Percentiles rank a stretch among this genome's conserved stretches.
Evolutionary conservation across 164 flowering plant species (phyloP).

Genomic region (Annona squamosa): DNA sequence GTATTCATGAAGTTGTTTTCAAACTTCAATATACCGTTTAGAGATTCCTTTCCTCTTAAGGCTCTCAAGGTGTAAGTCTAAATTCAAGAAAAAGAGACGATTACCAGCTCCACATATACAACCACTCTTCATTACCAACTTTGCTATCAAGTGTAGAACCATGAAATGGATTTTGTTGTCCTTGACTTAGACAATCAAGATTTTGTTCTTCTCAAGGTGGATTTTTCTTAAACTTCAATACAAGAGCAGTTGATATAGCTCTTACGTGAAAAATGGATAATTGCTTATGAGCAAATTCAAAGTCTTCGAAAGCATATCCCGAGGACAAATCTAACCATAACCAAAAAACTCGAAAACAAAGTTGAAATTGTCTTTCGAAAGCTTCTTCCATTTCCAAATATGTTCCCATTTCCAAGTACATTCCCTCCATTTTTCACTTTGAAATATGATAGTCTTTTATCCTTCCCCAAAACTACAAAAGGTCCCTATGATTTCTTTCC

Average conservation of each 20-base stretch:
- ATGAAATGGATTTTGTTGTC: not conserved
- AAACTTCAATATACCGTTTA: not conserved
- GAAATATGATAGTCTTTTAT: no score
- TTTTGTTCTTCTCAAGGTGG: not conserved
- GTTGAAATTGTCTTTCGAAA: not conserved
- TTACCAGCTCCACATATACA: not conserved
- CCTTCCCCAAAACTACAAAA: not conserved
- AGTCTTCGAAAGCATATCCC: not conserved
- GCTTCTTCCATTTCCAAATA: not conserved
- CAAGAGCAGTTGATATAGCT: not conserved
- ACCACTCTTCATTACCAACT: not conserved
- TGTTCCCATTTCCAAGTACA: not conserved
- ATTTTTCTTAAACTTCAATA: not conserved
- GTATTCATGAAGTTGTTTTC: no score
- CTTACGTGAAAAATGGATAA: not conserved
- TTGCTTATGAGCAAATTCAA: no score
- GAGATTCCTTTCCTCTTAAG: not conserved
- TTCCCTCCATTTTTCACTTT: not conserved
- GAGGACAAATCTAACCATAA: not conserved
- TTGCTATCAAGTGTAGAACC: not conserved
- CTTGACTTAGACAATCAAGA: not conserved
- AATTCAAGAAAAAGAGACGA: not conserved
- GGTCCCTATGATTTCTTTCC: not conserved
- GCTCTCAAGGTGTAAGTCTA: not conserved
- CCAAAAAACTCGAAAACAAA: not conserved